Conservation (phyloP, 2,329 filamentous ascomycete genomes). For the Helotiales sp. region DNA sequence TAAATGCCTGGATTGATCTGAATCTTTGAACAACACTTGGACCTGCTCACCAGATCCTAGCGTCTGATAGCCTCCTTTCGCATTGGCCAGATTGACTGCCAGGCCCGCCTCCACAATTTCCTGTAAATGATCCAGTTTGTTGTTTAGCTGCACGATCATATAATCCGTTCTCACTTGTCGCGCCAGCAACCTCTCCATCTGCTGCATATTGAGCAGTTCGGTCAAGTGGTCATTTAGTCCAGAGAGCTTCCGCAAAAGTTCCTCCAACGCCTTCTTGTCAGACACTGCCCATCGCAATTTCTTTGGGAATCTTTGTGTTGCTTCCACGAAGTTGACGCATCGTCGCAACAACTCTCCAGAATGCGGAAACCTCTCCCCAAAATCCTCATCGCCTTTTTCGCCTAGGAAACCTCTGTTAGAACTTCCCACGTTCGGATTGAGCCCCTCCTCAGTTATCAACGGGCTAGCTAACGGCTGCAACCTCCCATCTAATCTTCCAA, state of each 20-base stretch:
- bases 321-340: not conserved
- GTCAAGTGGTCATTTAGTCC: not conserved
- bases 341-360: not conserved
- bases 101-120: not conserved
- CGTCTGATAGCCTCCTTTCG: not conserved
- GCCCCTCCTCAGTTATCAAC: not conserved
- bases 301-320: not conserved
- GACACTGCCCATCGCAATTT: not conserved
- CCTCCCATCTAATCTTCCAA: not conserved
- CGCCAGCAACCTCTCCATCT: not conserved
- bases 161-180: not conserved
- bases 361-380: not conserved
- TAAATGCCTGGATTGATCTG: not conserved
- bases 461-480: not conserved
- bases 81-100: not conserved
- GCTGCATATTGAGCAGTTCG: not conserved
- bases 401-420: not conserved
- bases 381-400: not conserved
- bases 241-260: not conserved
- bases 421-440: not conserved
- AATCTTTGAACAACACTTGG: not conserved
- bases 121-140: not conserved
- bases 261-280: not conserved
- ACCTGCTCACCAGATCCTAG: not conserved
- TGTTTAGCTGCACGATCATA: not conserved